Conservation (phyloP, 306 rosid species). For the Acmispon strigosus region DNA sequence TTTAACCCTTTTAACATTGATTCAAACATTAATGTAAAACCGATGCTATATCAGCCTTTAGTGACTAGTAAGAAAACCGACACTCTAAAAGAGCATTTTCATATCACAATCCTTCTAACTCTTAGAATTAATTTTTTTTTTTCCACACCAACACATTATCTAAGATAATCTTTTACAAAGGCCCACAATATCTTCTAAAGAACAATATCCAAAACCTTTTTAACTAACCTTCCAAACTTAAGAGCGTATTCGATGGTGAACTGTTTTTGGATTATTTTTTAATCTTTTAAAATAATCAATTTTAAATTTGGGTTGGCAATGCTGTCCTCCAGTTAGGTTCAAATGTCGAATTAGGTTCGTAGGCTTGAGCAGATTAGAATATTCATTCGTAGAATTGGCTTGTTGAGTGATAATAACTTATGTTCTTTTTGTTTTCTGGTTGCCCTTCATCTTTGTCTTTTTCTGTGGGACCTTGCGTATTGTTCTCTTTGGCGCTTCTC, state of each 20-base stretch:
- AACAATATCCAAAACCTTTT: no score
- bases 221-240: no score
- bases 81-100: no score
- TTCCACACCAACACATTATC: no score
- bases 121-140: no score
- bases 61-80: no score
- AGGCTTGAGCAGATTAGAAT: slow-evolving; percentile 15
- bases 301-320: slow-evolving; percentile 21
- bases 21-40: no score
- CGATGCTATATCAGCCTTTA: no score
- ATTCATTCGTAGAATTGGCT: slow-evolving; percentile 8
- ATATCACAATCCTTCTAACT: no score
- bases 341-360: slow-evolving; percentile 8
- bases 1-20: no score
- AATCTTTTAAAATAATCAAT: not conserved
- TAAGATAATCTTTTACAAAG: no score
- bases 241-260: not conserved
- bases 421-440: slow-evolving; percentile 25
- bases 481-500: not conserved
- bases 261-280: not conserved
- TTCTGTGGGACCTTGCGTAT: not conserved
- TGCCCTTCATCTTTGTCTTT: slow-evolving; percentile 32
- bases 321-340: slow-evolving; percentile 14
- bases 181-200: no score
- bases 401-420: not conserved